A percentile compares a stretch with the other conserved stretches of the same genome.
Evolutionary conservation across 305 asterid species (phyloP).

Genomic region (Solanum hybrid): DNA sequence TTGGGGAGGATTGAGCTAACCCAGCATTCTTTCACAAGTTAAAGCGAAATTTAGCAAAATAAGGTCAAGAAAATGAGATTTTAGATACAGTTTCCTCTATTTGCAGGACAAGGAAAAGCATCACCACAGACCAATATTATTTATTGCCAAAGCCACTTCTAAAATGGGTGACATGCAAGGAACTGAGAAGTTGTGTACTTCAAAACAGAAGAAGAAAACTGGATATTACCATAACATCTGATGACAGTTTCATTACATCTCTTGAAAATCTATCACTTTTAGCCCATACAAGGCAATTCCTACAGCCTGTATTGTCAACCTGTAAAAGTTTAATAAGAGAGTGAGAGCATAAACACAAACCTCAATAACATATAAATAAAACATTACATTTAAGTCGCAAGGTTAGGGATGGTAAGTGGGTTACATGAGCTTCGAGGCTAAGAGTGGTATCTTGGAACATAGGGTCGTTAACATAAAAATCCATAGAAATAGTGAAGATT

Average conservation of each 20-base stretch:
- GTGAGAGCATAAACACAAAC: background rate
- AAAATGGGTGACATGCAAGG: background rate
- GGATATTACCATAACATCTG: conserved; percentile 46
- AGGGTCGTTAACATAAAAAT: background rate
- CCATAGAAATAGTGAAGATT: background rate
- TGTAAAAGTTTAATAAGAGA: conserved; percentile 22
- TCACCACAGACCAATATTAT: background rate
- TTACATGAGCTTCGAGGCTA: background rate
- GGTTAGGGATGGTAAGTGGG: background rate
- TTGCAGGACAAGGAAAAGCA: background rate
- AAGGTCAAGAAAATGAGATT: background rate
- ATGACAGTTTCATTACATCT: conserved; percentile 54
- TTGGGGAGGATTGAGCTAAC: background rate
- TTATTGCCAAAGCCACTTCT: background rate
- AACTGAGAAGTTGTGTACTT: background rate
- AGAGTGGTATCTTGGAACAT: background rate
- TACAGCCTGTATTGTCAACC: conserved; percentile 58
- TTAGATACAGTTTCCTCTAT: background rate
- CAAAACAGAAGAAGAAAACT: background rate
- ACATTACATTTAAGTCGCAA: background rate
- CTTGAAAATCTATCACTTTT: conserved; percentile 89
- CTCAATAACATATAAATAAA: background rate
- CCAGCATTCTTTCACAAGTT: background rate
- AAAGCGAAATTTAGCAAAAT: background rate
- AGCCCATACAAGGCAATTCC: conserved; percentile 86